Evolutionary conservation across 352 stramenopile genomes (phyloP), one percentile per base, ranked within the genome.

Genomic region (Elongisporangium senticosum): DNA sequence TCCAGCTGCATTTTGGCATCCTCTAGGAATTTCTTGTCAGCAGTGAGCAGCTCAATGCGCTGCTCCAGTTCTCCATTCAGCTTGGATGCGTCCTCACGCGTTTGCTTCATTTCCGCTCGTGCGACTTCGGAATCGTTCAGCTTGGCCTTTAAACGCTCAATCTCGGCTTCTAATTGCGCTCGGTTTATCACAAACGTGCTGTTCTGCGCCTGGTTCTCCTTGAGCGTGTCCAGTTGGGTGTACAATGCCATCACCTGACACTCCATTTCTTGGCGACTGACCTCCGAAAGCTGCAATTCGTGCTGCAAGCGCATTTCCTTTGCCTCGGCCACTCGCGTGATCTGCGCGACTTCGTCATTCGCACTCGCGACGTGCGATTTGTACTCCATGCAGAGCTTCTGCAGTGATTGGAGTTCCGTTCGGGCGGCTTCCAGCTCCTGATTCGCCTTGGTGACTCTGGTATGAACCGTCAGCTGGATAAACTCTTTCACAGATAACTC

Each of bases 1-100:
- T 90, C 78, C 13, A 88, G 59, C 14, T 84, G 74, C 14, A 65
- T 61, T 51, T 88, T 89, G 11, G 71, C 66, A 17, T 90, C 68
- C 43, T 73, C 58, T 0, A 90, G 48, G 47, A 86, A 93, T 13
- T 62, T 55, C 53, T 93, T 93, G 54, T 93, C 83, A 1, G 71
- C 71, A 14, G 43, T 68, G 49, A 93, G 43, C 7, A 93, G 28
- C 6, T 58, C 50, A 1, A 83, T 67, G 49, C 73, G 67, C 47
- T 89, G 69, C 28, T 81, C 62, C 8, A 64, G 53, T 28, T 68
- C 53, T 2, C 77, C 64, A 20, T 62, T 50, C 17, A 63, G 59
- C 1, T 51, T 57, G 21, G 61, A 26, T 7, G 80, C 55, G 10
- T 81, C 58, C 4, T 68, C 55, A 5, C 71, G 50, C 13, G 72